phyloP scores from a whole-genome alignment of 768 basidiomycete genomes.

The Rhodocollybia butyracea region DNA sequence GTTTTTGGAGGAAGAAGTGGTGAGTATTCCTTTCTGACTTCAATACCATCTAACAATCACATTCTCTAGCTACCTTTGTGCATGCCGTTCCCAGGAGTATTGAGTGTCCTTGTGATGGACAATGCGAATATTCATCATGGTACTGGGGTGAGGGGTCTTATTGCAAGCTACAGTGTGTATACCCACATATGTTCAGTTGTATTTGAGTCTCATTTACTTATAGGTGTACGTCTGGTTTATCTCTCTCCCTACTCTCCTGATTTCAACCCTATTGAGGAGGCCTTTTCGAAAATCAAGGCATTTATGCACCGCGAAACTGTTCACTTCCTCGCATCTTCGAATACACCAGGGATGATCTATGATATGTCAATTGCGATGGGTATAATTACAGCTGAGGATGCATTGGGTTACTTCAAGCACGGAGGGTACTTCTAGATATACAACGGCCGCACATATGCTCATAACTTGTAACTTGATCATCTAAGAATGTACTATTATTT shows the following conservation, averaged over 20 bases:
- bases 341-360: conserved; percentile 6
- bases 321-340: background rate
- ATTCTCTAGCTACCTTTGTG: background rate
- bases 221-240: conserved; percentile 18
- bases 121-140: background rate
- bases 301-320: conserved; percentile 18
- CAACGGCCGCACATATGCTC: too few species aligned
- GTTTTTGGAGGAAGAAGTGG: conserved; percentile 12
- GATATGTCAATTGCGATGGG: conserved; percentile 12
- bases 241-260: conserved; percentile 33
- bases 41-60: too few species aligned
- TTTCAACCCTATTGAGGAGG: conserved; percentile 32
- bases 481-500: background rate
- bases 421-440: conserved; percentile 13
- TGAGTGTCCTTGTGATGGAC: conserved; percentile 22
- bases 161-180: background rate
- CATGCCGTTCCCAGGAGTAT: conserved; percentile 13
- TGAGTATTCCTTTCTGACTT: conserved; percentile 5
- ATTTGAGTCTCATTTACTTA: conserved; percentile 11
- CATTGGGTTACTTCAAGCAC: conserved; percentile 15
- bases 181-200: background rate
- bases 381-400: conserved; percentile 14
- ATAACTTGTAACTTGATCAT: too few species aligned
- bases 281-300: conserved; percentile 33
- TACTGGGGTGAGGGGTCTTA: background rate